Conservation (phyloP, 228 moss, liverwort and hornwort genomes). For the Sphagnum fallax region DNA sequence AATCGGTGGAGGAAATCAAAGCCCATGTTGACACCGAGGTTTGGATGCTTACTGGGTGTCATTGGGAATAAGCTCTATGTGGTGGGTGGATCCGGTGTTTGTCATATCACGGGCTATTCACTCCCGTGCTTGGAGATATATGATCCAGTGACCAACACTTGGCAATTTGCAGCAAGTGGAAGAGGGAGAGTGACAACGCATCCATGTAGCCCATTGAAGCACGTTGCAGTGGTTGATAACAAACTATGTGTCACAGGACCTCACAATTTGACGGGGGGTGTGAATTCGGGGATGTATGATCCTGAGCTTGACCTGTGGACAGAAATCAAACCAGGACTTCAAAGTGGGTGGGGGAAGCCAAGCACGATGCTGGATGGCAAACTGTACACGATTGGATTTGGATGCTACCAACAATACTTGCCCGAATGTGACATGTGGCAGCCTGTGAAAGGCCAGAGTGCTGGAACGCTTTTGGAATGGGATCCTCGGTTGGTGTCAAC, state of each 20-base stretch:
- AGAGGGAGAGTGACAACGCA: conserved; percentile 33
- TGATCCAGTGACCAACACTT: conserved; percentile 13
- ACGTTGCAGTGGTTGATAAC: conserved; percentile 34
- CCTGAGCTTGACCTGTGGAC: conserved; percentile 31
- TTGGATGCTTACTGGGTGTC: conserved; percentile 31
- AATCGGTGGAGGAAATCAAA: conserved; percentile 38
- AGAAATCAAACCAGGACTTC: conserved; percentile 36
- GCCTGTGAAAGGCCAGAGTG: conserved; percentile 24
- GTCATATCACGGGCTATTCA: conserved; percentile 40
- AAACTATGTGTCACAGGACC: conserved; percentile 41
- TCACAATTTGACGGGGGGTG: conserved; percentile 26
- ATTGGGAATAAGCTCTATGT: conserved; percentile 31
- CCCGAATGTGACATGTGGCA: conserved; percentile 30
- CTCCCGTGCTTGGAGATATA: conserved; percentile 43
- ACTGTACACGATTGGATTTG: conserved; percentile 38
- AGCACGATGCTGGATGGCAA: conserved; percentile 46
- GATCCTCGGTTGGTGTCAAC: conserved; percentile 40
- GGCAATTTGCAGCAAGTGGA: conserved; percentile 38
- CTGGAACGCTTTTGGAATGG: conserved; percentile 31
- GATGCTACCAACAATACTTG: conserved; percentile 37
- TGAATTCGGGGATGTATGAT: conserved; percentile 41
- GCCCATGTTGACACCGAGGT: conserved; percentile 42
- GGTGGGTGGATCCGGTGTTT: conserved; percentile 39
- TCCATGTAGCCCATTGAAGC: conserved; percentile 38
- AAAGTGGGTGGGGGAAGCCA: conserved; percentile 43